Base-by-base conservation (phyloP, 129 eudicot genomes). In the Sambucus nigra region DNA sequence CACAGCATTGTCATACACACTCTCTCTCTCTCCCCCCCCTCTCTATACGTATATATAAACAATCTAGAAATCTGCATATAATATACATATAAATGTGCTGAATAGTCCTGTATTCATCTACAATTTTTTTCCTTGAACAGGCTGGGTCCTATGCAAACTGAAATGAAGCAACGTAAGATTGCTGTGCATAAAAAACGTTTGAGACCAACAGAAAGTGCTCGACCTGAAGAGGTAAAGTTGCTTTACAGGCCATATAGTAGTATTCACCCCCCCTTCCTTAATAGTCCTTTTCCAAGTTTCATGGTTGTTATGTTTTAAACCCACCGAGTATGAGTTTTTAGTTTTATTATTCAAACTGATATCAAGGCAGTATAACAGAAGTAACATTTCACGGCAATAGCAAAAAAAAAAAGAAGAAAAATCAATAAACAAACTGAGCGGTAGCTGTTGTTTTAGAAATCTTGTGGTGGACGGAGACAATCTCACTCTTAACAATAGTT, bases 91-190 rank as follows among this genome's bases (percentile, higher is more conserved):
- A 23, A 2, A 8, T 7, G 1, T 1, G 5, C 7, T 28, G 5
- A 26, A 29, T 25, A 13, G n/a, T 15, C 24, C 46, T 29, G 17
- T 16, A 1, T 17, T 45, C 7, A n/a, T 47, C 25, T 59, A 47
- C 50, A 12, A 13, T 11, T 18, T 47, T 20, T 10, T 26, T 66
- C n/a, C n/a, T n/a, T n/a, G n/a, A n/a, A 7, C 76, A 92, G 99
- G 96, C 73, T 92, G 79, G 99, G 99, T 21, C 99, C 99, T 5
- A 86, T 86, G 99, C 75, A 69, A 68, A 70, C 78, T 59, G 94
- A 92, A 65, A 21, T 85, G 16, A 92, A 86, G 78, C 95, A 77
- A 60, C 81, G 94, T 17, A 86, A 75, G 53, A 40, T 50, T 61
- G 74, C 22, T 28, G 78, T 58, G 28, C 91, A 55, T 21, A 77